These are phyloP conservation scores for Moringa oleifera DNA, from an alignment of 345 rosid species.

Conservation along the genomic window DNA sequence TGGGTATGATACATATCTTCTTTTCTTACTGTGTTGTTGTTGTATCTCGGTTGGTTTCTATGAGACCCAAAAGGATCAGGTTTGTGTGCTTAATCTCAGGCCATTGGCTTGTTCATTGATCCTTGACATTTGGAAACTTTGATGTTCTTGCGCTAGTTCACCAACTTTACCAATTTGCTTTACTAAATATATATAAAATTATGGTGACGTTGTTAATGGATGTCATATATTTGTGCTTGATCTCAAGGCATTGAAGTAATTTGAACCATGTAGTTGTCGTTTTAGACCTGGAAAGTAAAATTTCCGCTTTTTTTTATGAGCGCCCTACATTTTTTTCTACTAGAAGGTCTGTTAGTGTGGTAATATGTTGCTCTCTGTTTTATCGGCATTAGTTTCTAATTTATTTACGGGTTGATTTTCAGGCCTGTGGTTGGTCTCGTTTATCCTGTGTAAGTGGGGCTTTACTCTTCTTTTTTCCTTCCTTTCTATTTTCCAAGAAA, in stretches of 20 bases:
- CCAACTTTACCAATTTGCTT: slow-evolving; percentile 5
- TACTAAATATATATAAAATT: neutral
- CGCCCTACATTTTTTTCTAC: neutral
- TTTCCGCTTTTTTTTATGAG: no score
- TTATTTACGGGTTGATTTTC: slow-evolving; percentile 27
- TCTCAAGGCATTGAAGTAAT: neutral
- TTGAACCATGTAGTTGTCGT: no score
- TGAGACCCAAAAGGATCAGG: no score
- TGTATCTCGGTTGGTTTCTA: no score
- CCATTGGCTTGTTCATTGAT: no score
- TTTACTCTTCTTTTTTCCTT: neutral
- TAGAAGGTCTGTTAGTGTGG: neutral
- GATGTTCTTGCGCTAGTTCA: no score
- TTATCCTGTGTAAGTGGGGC: slow-evolving; percentile 82
- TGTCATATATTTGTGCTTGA: neutral
- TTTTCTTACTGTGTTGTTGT: neutral
- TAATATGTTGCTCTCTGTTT: neutral
- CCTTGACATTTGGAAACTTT: no score
- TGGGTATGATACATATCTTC: slow-evolving; percentile 39
- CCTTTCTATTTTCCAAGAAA: neutral
- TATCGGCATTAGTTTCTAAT: neutral
- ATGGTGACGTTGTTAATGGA: neutral
- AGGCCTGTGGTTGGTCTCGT: slow-evolving; percentile 91
- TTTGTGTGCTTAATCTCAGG: no score
- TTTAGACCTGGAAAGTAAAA: no score